Base-by-base conservation (phyloP, 2,329 filamentous ascomycete species). In the Diaporthe nobilis region DNA sequence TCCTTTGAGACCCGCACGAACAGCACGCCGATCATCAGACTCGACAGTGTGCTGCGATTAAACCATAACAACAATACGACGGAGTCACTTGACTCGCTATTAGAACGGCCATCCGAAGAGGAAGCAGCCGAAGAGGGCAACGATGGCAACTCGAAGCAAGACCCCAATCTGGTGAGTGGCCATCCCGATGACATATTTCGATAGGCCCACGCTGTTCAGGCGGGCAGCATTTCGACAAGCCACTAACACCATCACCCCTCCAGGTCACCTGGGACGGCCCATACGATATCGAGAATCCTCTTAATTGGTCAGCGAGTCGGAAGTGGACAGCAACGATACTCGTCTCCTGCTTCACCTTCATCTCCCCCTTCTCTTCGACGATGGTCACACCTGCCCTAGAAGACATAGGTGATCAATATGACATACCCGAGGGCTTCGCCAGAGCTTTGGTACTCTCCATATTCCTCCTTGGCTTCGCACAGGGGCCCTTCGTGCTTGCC, bases 401-500 rank as follows among this genome's bases (percentile, higher is more conserved):
- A 51, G 44, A 58, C 25, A 61, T 72, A 49, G 70, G 70, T 8
- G 57, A 58, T 28, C 25, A 72, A 58, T 61, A 58, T 47, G 70
- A 61, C 39, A 72, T 72, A 58, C 53, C 70, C 2, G 44, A 72
- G n/a, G 53, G 53, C n/a, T 72, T 73, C 28, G 60, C 44, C 44
- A 53, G 55, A 31, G 47, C 71, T 20, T 17, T 73, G 22, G 47
- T 63, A 1, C 22, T 74, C 2, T 74, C 72, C 1, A 70, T 74
- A 5, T 74, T 74, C 20, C 28, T 74, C 17, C 65, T 74, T 2
- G 51, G 44, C 20, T 76, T 80, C 20, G 47, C 72, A 7, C 61
- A 55, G 31, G 63, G 72, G 1, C 72, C 72, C 0, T 70, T 74
- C 47, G 44, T 76, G 15, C 47, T 87, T 42, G 85, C 85, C 7